Base-by-base conservation (phyloP, 495 filamentous ascomycete genomes). In the Hyaloscypha hepaticicola region DNA sequence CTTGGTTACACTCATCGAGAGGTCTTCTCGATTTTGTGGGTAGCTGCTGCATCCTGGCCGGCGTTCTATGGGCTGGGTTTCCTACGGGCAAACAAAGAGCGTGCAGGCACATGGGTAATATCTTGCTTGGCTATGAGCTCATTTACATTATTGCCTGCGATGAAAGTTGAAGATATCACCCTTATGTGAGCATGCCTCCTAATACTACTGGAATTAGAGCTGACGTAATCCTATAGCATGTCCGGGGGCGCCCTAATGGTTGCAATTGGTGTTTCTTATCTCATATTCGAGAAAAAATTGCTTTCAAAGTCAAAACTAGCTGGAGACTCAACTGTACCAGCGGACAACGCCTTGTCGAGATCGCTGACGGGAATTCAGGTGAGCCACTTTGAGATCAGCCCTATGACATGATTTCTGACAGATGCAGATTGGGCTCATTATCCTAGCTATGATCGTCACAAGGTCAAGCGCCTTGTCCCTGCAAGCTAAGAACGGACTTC, bases 1-100 rank as follows among this genome's bases (percentile, higher is more conserved):
- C 59, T 86, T 77, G 94, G 93, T 52, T 99, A 99, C 73, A 96
- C 95, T 63, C 81, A 91, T 61, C 87, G 96, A 25, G 90, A 96
- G 72, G 86, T 99, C 22, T 90, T 92, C 67, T 96, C 94, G 0
- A 73, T 86, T 12, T 86, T 93, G 66, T 99, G 93, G 72, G 67
- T 90, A 24, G 60, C 91, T 24, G 92, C 84, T 3, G 82, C 87
- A 9, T 80, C 90, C 28, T 98, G 93, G 91, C 96, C 95, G 3
- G 41, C 84, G 1, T 77, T 85, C 1, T 90, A 95, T 68, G 94
- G 95, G 0, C 69, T 79, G 21, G 79, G 79, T 5, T 97, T 99
- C 69, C 66, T 97, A 5, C 77, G 73, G 41, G 72, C 80, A 31
- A 88, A 97, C 72, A 72, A 72, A 12, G 62, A 80, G 11, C 80